Base-by-base conservation (phyloP, 2,329 filamentous ascomycete species). In the Penicillium glabrum region DNA sequence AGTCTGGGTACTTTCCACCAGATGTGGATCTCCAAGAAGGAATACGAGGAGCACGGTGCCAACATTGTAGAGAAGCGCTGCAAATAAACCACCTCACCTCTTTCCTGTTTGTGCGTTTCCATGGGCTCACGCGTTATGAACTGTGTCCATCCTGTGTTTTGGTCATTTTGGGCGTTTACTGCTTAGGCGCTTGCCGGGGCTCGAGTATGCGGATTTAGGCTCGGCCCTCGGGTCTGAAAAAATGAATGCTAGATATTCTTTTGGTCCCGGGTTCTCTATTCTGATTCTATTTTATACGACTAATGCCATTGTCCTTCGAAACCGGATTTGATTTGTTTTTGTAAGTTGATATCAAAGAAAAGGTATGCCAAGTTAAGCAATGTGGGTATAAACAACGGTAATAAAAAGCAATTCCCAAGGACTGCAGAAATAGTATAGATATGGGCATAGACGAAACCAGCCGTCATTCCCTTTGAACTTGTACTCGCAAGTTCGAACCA, bases 1-100 rank as follows among this genome's bases (percentile, higher is more conserved):
- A 97, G 93, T 75, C 76, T 99, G 77, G 96, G 96, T 10, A 96
- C 93, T 14, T 99, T 99, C 78, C 95, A 99, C 79, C 95, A 99
- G 80, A 93, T 99, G 89, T 99, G 95, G 95, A 96, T 99, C 67
- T 93, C 89, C 24, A 91, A 87, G 76, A 96, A 96, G 81, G 95
- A 99, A 80, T 98, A 97, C 69, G 92, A 97, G 62, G 96, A 99
- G 81, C 93, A 96, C 74, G 95, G 95, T 1, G 81, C 87, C 6
- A 86, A 86, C 62, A 93, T 98, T 67, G 90, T 98, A 45, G 93
- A 98, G 82, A 97, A 96, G 85, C 83, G 93, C 68, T 98, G 93
- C 83, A 96, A 96, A 80, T 98, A 50, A 60, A 19, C 5, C 3
- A 29, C n/a, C 33, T 48, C 11, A 21, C n/a, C 13, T 45, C 16